Base-by-base conservation (phyloP, 148 eudicot species). In the Linanthus parryae region DNA sequence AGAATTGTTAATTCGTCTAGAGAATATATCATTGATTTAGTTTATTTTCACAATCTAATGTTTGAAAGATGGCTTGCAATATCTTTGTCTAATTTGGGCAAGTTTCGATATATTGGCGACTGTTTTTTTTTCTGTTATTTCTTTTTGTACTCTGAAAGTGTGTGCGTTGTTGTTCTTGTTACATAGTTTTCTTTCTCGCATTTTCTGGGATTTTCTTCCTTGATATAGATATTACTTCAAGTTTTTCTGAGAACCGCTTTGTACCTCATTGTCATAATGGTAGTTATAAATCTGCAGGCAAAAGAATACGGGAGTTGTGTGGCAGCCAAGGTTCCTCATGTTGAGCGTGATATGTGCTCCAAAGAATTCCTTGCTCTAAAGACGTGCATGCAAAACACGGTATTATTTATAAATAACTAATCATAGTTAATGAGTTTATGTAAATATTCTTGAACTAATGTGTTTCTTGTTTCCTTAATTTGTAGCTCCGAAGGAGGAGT, bases 291-390 rank as follows among this genome's bases (percentile, higher is more conserved):
- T 68, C 33, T 80, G 47, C 79, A 92, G 99, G 92, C 96, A 27
- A 88, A 77, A 72, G 77, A 67, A 24, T 92, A 92, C 47, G 95
- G 99, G 44, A 69, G 80, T 64, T 92, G 99, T 76, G 87, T 92
- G 62, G 84, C 96, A 15, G 63, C 73, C 35, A 87, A 81, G 73
- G 70, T 92, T 74, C 99, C 99, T 47, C 88, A 82, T 68, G 77
- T 92, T 60, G 96, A 92, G 56, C 81, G 64, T 65, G 94, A 87
- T 63, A 87, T 92, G 94, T 87, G 98, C 50, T 51, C 77, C 48
- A 92, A 92, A 73, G 94, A 92, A 73, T 88, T 84, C 62, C 65
- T 80, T 52, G 73, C 82, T 42, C 67, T 92, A 63, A 82, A 66
- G 71, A 73, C 63, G 63, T 92, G 99, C 71, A 87, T 92, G 99